Conservation (phyloP, 1,139 yeast genomes). For the Debaryomyces robertsiae region DNA sequence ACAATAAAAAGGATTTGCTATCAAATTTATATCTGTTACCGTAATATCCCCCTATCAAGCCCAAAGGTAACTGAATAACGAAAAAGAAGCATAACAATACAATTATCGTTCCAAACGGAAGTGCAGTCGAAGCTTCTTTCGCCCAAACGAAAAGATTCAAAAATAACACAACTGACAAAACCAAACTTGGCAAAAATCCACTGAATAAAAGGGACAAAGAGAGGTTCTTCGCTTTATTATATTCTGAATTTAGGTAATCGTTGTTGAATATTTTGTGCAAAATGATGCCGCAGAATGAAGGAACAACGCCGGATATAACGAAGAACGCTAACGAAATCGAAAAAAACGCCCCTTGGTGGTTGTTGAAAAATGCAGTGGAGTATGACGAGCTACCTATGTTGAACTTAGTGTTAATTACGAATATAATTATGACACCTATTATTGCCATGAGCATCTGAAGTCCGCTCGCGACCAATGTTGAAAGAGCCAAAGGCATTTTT, state of each 20-base stretch:
- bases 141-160: conserved; percentile 77
- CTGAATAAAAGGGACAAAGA: conserved; percentile 56
- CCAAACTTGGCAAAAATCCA: conserved; percentile 60
- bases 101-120: conserved; percentile 76
- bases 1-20: conserved; percentile 20
- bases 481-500: conserved; percentile 43
- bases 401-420: conserved; percentile 51
- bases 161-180: conserved; percentile 54
- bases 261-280: conserved; percentile 57
- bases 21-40: conserved; percentile 48
- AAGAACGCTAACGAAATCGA: conserved; percentile 63
- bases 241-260: conserved; percentile 30
- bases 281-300: conserved; percentile 71
- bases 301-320: conserved; percentile 68
- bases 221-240: conserved; percentile 19
- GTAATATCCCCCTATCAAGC: conserved; percentile 66
- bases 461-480: conserved; percentile 71
- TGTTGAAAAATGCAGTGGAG: conserved; percentile 40
- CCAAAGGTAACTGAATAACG: conserved; percentile 70
- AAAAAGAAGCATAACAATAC: conserved; percentile 59
- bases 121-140: conserved; percentile 71
- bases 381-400: conserved; percentile 24
- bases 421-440: conserved; percentile 59
- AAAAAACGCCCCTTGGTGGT: conserved; percentile 66
- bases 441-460: conserved; percentile 47